Conservation (phyloP, 768 basidiomycete genomes). For the Epithele typhae region DNA sequence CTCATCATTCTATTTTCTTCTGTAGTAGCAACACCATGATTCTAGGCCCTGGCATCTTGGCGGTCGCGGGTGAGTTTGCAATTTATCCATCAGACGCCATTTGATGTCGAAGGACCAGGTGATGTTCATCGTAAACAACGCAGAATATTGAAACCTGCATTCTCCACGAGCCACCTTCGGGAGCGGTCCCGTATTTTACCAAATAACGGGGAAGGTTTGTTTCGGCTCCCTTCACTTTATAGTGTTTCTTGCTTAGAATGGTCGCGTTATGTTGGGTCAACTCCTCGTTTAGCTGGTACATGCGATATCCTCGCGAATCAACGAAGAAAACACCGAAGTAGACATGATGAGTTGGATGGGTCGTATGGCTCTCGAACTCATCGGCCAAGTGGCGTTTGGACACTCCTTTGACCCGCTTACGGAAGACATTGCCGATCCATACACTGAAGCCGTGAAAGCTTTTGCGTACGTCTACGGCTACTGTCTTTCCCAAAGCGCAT, state of each 20-base stretch:
- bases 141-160: slow-evolving; percentile 17
- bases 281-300: slow-evolving; percentile 22
- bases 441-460: slow-evolving; percentile 21
- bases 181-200: slow-evolving; percentile 14
- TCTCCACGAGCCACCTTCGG: slow-evolving; percentile 11
- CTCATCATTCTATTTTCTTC: too few relatives aligned
- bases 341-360: slow-evolving; percentile 23
- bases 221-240: not conserved
- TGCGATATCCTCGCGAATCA: slow-evolving; percentile 13
- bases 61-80: slow-evolving; percentile 4
- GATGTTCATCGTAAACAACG: slow-evolving; percentile 20
- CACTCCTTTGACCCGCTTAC: slow-evolving; percentile 23
- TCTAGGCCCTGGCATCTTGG: slow-evolving; percentile 8
- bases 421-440: slow-evolving; percentile 14
- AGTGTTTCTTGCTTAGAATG: not conserved
- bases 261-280: too few relatives aligned
- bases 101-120: slow-evolving; percentile 11
- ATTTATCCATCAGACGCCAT: slow-evolving; percentile 1
- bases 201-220: slow-evolving; percentile 9
- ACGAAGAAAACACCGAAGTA: too few relatives aligned
- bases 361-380: slow-evolving; percentile 23
- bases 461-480: slow-evolving; percentile 11
- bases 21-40: slow-evolving; percentile 8
- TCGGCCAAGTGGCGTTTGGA: slow-evolving; percentile 24
- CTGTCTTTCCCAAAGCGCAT: not conserved